Evolutionary conservation across 805 yeast genomes (phyloP).

Genomic region (Candida nitratophila): DNA sequence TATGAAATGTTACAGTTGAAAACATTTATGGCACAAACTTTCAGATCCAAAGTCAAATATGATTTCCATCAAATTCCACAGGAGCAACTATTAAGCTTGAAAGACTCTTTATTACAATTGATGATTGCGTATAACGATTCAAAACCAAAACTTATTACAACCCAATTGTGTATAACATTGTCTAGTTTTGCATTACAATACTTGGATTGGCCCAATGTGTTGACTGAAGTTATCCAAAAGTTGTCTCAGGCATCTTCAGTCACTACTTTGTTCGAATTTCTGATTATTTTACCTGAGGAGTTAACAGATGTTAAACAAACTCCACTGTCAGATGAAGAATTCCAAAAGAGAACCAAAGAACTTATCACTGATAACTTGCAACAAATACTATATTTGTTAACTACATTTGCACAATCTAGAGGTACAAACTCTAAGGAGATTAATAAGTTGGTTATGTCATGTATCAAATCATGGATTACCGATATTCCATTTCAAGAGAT

Average conservation of each 20-base stretch:
- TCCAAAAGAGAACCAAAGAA: constrained; percentile 51
- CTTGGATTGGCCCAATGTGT: constrained; percentile 62
- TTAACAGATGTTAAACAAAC: constrained; percentile 69
- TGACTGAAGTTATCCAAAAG: constrained; percentile 54
- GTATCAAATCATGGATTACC: constrained; percentile 84
- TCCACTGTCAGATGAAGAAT: constrained; percentile 77
- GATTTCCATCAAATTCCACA: constrained; percentile 75
- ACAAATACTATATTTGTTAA: constrained; percentile 56
- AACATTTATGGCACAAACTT: constrained; percentile 86
- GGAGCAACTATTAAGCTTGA: constrained; percentile 50
- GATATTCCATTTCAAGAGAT: constrained; percentile 74
- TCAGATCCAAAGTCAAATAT: constrained; percentile 76
- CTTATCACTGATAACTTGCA: constrained; percentile 63
- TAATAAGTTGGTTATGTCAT: constrained; percentile 50
- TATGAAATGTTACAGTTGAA: constrained; percentile 45
- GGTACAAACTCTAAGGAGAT: constrained; percentile 24
- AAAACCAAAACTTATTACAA: constrained; percentile 52
- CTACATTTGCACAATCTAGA: constrained; percentile 34
- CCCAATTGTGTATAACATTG: constrained; percentile 76
- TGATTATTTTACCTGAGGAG: constrained; percentile 89
- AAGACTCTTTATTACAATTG: constrained; percentile 57
- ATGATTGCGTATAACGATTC: constrained; percentile 39
- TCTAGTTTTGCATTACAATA: constrained; percentile 79
- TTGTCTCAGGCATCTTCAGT: constrained; percentile 36
- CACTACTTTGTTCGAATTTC: constrained; percentile 61